Base-by-base conservation (phyloP, 1,284 basidiomycete genomes). In the Boletus sp. region DNA sequence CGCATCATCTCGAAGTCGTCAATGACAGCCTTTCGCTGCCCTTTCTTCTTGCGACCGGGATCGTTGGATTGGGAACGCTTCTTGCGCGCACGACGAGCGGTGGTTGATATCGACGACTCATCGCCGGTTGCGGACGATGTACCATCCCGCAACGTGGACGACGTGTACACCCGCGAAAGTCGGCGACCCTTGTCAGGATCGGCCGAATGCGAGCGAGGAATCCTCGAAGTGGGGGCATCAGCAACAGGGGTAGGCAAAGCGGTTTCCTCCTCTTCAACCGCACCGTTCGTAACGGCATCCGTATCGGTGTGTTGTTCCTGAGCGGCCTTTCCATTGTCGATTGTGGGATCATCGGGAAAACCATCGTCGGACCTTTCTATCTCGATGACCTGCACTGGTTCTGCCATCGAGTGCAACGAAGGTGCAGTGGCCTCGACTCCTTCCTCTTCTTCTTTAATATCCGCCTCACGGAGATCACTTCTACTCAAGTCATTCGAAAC, bases 1-100 rank as follows among this genome's bases (percentile, higher is more conserved):
- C 94, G 85, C 82, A 97, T 90, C 84, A 98, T 93, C 78, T 98
- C 94, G 75, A 98, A 98, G 77, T 98, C 95, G 68, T 94, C 86
- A 62, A 98, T 83, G 50, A 81, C 79, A 35, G 92, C 90, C 74
- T 92, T 91, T 60, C 86, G 83, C 59, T 84, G 81, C 13, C 82
- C 79, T 63, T 85, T 87, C 69, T 80, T 82, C 71, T 77, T 77
- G 71, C 81, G 78, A 60, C 74, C 79, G 21, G 82, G 84, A 60
- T 81, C 79, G 47, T 74, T 78, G 10, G 85, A 85, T 65, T 81
- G 80, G 37, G 83, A 81, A 21, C 83, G 82, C 67, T 87, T 88
- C 77, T 86, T 89, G 51, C 83, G 80, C 49, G 74, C 67, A 60
- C 67, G 72, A 49, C 71, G 70, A 38, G 71, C 77, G 2, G 82